Conservation (phyloP, 2,329 filamentous ascomycete species). For the Paracorniculantispora psalliotae region DNA sequence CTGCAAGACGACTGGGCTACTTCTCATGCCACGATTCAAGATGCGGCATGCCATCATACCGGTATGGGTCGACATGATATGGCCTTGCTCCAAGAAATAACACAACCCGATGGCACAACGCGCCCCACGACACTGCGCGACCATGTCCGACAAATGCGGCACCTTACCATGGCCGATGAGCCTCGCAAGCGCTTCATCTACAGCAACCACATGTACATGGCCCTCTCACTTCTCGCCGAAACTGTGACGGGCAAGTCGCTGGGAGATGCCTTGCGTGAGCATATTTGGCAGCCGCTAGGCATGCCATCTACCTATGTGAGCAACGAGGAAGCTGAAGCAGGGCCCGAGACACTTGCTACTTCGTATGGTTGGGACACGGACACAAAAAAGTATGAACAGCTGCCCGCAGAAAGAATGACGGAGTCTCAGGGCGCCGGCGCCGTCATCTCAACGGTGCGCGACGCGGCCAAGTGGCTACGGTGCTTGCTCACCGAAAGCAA, state of each 20-base stretch:
- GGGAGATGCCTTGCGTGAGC: conserved; percentile 29
- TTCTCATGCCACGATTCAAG: conserved; percentile 41
- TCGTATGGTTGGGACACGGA: conserved; percentile 10
- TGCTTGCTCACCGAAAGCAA: conserved; percentile 30
- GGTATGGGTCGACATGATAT: conserved; percentile 38
- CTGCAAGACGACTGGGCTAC: conserved; percentile 37
- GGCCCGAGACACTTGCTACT: too few species aligned
- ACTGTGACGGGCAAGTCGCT: conserved; percentile 27
- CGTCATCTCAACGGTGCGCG: conserved; percentile 37
- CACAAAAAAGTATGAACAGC: conserved; percentile 19
- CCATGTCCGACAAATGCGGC: conserved; percentile 32
- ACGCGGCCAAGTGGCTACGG: conserved; percentile 43
- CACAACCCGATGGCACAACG: conserved; percentile 22
- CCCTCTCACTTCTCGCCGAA: conserved; percentile 35
- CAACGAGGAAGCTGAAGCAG: not conserved
- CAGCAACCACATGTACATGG: conserved; percentile 41
- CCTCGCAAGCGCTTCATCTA: conserved; percentile 39
- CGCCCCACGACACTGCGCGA: conserved; percentile 24
- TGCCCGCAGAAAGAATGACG: conserved; percentile 22
- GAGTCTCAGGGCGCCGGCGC: conserved; percentile 30
- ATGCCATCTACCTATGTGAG: conserved; percentile 33
- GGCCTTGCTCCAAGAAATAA: not conserved
- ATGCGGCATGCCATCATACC: conserved; percentile 43
- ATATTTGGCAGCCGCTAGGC: conserved; percentile 34
- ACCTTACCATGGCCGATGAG: conserved; percentile 36